Base-by-base conservation (phyloP, 2,329 filamentous ascomycete genomes). In the Colletotrichum chrysophilum region DNA sequence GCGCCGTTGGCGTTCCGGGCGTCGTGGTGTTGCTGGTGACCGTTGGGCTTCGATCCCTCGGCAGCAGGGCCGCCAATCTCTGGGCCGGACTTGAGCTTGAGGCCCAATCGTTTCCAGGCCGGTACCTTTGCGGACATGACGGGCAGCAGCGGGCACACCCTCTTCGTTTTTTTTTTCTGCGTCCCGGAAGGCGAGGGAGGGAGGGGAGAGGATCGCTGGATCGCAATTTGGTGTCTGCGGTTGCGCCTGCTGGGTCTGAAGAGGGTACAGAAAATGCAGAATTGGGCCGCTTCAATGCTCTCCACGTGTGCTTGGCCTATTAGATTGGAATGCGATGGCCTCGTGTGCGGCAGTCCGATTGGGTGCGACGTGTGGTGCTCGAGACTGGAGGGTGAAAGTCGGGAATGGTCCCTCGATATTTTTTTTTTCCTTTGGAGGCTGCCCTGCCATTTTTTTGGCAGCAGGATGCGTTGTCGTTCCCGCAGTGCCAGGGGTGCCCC, bases 21-120 rank as follows among this genome's bases (percentile, higher is more conserved):
- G 78, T 73, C 70, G 71, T 77, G 77, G 68, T 73, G 67, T 73
- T 69, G 65, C 32, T 68, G 43, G 4, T 52, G 64, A 48, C 76
- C 73, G 76, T 78, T 77, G 77, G 77, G 77, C 75, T 73, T 70
- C 83, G 82, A 83, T 76, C 66, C 70, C 58, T 70, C 76, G 67
- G 55, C 55, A 62, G 71, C 75, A 71, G 72, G 68, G 70, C 76
- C 52, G 66, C 76, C 76, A 74, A 64, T 76, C 70, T 76, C 76
- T 72, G 71, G 70, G 56, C 71, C 74, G 66, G 74, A 76, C 84
- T 91, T 92, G 84, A 91, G 90, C 86, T 91, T 91, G 82, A 92
- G 88, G 84, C 91, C 90, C 87, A 91, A 88, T 86, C 89, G 88
- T 82, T 92, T 92, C 90, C 90, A 92, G 78, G 90, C 90, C 73